Conservation (phyloP, 225 moss, liverwort and hornwort genomes). For the Ulota crispa region DNA sequence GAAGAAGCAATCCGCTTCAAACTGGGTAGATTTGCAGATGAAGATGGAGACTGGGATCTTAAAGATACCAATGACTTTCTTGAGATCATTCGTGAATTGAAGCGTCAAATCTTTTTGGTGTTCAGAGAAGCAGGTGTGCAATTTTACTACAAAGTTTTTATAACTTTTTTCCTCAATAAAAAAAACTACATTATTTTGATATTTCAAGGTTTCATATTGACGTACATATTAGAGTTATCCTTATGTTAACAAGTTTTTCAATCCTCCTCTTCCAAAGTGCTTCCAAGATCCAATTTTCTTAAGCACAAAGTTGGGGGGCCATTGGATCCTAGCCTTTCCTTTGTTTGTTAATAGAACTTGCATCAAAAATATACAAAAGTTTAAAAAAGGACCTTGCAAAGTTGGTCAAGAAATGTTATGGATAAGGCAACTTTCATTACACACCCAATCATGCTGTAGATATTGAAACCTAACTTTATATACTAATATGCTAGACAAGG, state of each 20-base stretch:
- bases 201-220: neutral
- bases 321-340: neutral
- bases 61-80: constrained; percentile 64
- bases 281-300: neutral
- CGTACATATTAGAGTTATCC: too few relatives aligned
- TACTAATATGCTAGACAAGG: too few relatives aligned
- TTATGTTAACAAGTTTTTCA: neutral
- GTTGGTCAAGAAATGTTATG: neutral
- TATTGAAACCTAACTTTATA: neutral
- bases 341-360: neutral
- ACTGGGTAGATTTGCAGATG: constrained; percentile 50
- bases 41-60: constrained; percentile 47
- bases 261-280: neutral
- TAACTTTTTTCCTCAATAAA: neutral
- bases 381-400: neutral
- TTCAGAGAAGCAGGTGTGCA: constrained; percentile 74
- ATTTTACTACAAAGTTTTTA: neutral
- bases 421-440: neutral
- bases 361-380: neutral
- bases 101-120: constrained; percentile 66
- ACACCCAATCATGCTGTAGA: neutral
- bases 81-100: constrained; percentile 66
- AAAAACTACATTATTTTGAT: too few relatives aligned
- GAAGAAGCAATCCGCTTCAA: constrained; percentile 63
- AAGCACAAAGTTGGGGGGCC: neutral